Evolutionary conservation across 148 eudicot species (phyloP).

Genomic region (Persicaria tinctoria): DNA sequence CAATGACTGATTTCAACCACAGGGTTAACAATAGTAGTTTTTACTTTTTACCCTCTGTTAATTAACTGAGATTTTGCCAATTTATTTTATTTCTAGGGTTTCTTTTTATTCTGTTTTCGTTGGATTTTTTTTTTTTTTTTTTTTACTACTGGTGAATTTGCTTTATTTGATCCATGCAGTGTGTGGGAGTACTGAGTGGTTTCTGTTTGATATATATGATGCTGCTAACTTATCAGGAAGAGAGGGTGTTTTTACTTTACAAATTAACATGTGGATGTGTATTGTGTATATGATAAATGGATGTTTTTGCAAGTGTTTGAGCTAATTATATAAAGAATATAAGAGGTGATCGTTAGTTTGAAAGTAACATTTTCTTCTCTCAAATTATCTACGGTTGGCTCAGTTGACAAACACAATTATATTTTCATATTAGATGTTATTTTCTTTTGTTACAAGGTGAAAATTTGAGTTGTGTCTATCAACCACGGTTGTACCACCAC

Average conservation of each 20-base stretch:
- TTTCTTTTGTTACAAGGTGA: too few species aligned
- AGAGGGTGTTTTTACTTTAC: background rate
- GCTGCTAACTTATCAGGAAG: background rate
- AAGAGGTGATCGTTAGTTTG: too few species aligned
- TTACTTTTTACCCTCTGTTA: background rate
- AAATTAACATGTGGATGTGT: background rate
- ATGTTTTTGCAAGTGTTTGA: too few species aligned
- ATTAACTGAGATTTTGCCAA: background rate
- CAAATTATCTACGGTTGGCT: too few species aligned
- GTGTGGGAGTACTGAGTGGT: background rate
- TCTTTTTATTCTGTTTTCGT: background rate
- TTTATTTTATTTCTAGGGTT: background rate
- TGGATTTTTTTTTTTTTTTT: background rate
- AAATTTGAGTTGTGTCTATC: too few species aligned
- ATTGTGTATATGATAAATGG: too few species aligned
- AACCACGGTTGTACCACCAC: too few species aligned
- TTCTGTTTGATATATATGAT: background rate
- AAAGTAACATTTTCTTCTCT: too few species aligned
- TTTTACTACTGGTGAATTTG: background rate
- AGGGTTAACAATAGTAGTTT: background rate
- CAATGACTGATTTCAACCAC: background rate
- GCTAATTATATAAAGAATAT: too few species aligned
- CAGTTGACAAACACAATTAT: too few species aligned
- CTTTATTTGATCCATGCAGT: background rate
- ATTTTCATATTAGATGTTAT: too few species aligned